These are phyloP conservation scores for Capsicum baccatum DNA, from an alignment of 257 asterid species.

Conservation along the genomic window DNA sequence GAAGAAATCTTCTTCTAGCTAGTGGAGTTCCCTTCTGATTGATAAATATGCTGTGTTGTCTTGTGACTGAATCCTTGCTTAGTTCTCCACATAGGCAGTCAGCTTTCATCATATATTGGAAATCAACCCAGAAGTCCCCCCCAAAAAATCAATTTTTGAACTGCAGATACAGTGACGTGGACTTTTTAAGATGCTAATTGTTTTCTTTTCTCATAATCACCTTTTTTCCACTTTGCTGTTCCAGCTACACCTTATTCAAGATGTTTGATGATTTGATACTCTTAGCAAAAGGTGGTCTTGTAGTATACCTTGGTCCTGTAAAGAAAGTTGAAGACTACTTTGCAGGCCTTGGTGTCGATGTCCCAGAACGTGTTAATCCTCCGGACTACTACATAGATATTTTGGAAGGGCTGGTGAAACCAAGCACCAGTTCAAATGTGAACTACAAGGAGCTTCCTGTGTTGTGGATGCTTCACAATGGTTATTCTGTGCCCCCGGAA, in stretches of 20 bases:
- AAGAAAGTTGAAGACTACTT: conserved; percentile 89
- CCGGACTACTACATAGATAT: conserved; percentile 90
- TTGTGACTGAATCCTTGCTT: conserved; percentile 14
- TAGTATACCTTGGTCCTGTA: conserved; percentile 83
- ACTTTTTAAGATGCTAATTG: not conserved
- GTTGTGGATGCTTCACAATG: conserved; percentile 88
- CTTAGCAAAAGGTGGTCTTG: conserved; percentile 92
- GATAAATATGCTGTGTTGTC: not conserved
- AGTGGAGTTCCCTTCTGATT: conserved; percentile 15
- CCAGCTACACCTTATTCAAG: conserved; percentile 84
- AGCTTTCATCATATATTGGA: conserved; percentile 13
- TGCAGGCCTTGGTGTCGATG: conserved; percentile 60
- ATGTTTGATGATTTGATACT: conserved; percentile 94
- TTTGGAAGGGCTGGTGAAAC: conserved; percentile 84
- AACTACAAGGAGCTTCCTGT: conserved; percentile 76
- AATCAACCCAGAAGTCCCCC: not conserved
- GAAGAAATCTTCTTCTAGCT: conserved; percentile 27
- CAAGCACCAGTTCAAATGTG: conserved; percentile 54
- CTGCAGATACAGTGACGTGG: conserved; percentile 8
- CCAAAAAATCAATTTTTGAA: not conserved
- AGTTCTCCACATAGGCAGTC: conserved; percentile 1
- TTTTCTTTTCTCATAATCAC: conserved; percentile 19
- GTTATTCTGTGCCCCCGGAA: conserved; percentile 74
- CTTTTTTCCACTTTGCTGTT: conserved; percentile 34
- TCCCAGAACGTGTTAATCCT: conserved; percentile 92